Base-by-base conservation (phyloP, 345 rosid species). In the Citrus trifoliata region DNA sequence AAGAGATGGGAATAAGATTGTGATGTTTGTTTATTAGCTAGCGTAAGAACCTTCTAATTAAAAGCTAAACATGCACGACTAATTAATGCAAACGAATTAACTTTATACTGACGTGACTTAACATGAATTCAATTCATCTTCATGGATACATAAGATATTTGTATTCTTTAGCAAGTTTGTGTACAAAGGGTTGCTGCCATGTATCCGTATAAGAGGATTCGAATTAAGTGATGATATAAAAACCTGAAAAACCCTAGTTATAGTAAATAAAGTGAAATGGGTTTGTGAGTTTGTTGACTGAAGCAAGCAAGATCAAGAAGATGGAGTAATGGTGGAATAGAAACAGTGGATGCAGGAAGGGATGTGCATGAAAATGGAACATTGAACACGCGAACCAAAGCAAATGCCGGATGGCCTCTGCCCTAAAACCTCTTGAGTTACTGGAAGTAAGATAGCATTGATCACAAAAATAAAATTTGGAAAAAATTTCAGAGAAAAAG, bases 341-440 rank as follows among this genome's bases (percentile, higher is more conserved):
- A 74, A 42, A 73, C 70, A 33, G 37, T 65, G 22, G 7, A 3
- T 67, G 33, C 72, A 66, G 72, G 28, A 27, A 37, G 27, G 48
- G 38, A 55, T 22, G 71, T 65, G 67, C 37, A 46, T 65, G 51
- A 63, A 59, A 24, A 75, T 30, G 63, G n/a, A 81, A 76, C 78
- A 72, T 24, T 72, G 80, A 18, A 51, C 84, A 76, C 80, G 27
- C 51, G 38, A 46, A 58, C 77, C 84, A 58, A 79, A 79, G 84
- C 79, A 76, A 79, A 62, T 79, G 83, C 77, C 5, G 65, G 79
- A 76, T 24, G 51, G 16, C 19, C 58, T 42, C n/a, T 12, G 1
- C n/a, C 63, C 30, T 53, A 37, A 71, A 67, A 32, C 25, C 22
- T 21, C 16, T 67, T 28, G 28, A 30, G 27, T 79, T 68, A 66